Percentiles rank a stretch among this genome's conserved stretches.
These are phyloP conservation scores for Hirschioporus abietinus DNA, from an alignment of 768 basidiomycete species.

Conservation along the genomic window DNA sequence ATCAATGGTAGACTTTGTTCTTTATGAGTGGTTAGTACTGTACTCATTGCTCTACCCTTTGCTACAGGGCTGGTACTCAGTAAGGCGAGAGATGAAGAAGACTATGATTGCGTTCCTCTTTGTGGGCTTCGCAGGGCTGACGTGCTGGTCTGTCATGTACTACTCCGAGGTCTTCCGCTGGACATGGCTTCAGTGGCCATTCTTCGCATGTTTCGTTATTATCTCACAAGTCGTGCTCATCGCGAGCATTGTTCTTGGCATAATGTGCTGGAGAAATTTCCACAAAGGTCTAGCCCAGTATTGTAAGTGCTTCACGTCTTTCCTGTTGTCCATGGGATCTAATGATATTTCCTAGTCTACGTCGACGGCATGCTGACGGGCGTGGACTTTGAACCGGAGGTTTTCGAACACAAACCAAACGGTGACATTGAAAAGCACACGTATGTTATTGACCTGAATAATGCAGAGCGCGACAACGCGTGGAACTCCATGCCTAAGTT, in stretches of 20 bases:
- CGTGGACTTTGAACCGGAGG: slow-evolving; percentile 6
- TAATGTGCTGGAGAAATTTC: slow-evolving; percentile 48
- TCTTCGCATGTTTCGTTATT: slow-evolving; percentile 41
- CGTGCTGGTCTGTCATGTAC: slow-evolving; percentile 38
- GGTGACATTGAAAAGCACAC: not conserved
- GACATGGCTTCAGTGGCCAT: slow-evolving; percentile 37
- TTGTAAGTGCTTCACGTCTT: slow-evolving; percentile 5
- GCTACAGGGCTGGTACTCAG: slow-evolving; percentile 39
- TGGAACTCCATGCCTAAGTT: not conserved
- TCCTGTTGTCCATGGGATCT: not conserved
- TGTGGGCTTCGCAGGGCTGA: slow-evolving; percentile 35
- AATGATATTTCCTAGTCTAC: not conserved
- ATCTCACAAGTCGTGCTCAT: slow-evolving; percentile 37
- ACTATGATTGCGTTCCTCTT: slow-evolving; percentile 35
- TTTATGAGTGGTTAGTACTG: not conserved
- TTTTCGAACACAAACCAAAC: slow-evolving; percentile 1
- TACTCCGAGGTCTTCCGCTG: slow-evolving; percentile 29
- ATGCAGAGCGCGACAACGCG: not conserved
- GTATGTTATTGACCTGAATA: not conserved
- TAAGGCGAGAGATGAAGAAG: slow-evolving; percentile 38
- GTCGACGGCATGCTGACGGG: slow-evolving; percentile 6
- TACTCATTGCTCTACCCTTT: not conserved
- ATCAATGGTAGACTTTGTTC: not conserved
- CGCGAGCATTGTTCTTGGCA: slow-evolving; percentile 34
- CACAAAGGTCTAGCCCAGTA: slow-evolving; percentile 50